Percentiles rank a stretch among this genome's conserved stretches.
These are phyloP conservation scores for Coniochaeta ligniaria DNA, from an alignment of 2,329 filamentous ascomycete genomes.

Conservation along the genomic window DNA sequence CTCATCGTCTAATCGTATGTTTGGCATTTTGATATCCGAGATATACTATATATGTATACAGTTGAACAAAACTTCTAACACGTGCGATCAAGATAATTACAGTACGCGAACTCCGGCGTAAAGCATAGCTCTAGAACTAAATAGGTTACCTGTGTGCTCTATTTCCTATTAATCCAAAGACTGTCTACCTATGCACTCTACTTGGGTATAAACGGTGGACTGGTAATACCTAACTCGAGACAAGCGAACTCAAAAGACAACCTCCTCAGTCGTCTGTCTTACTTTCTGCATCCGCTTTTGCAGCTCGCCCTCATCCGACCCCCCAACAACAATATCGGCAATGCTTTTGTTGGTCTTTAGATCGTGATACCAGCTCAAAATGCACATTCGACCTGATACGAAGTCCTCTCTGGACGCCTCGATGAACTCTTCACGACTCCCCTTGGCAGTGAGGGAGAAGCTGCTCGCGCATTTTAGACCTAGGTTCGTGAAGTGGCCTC, in stretches of 20 bases:
- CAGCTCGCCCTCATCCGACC: conserved; percentile 14
- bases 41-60: no score
- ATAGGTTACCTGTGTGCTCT: not conserved
- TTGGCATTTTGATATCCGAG: no score
- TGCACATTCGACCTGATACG: conserved; percentile 18
- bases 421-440: conserved; percentile 17
- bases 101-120: no score
- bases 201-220: not conserved
- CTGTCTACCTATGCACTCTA: no score
- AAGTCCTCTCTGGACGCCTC: conserved; percentile 16
- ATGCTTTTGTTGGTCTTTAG: conserved; percentile 15
- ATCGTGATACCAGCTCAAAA: conserved; percentile 25
- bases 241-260: conserved; percentile 17
- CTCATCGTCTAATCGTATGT: no score
- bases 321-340: conserved; percentile 23
- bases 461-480: conserved; percentile 19
- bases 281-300: conserved; percentile 15
- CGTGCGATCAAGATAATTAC: no score
- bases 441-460: conserved; percentile 18
- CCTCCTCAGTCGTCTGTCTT: conserved; percentile 17
- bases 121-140: not conserved
- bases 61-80: no score
- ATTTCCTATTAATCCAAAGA: not conserved
- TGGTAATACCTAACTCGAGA: no score
- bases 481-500: conserved; percentile 18